Evolutionary conservation across 345 rosid species (phyloP).

Genomic region (thale cress (Arabidopsis thaliana)): DNA sequence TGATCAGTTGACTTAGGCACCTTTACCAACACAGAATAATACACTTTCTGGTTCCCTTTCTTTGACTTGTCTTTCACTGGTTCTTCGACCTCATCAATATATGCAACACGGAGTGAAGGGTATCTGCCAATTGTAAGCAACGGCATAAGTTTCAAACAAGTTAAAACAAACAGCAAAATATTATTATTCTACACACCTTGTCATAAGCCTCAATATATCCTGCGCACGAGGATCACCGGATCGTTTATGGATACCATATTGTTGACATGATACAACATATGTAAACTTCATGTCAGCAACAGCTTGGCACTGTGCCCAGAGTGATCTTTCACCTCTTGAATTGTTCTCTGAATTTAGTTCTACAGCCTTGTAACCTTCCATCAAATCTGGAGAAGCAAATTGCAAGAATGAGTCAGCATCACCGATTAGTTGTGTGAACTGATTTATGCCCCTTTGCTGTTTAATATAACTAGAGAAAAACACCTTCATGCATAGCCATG

Average conservation of each 20-base stretch:
- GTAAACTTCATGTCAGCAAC: conserved; percentile 98
- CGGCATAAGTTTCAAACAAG: conserved; percentile 23
- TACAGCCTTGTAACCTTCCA: conserved; percentile 96
- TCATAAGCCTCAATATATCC: conserved; percentile 91
- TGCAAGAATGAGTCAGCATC: conserved; percentile 36
- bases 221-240: conserved; percentile 85
- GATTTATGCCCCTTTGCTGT: not conserved
- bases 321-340: conserved; percentile 75
- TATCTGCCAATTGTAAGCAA: conserved; percentile 58
- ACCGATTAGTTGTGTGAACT: conserved; percentile 14
- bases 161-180: conserved; percentile 10
- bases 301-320: conserved; percentile 94
- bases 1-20: conserved; percentile 90
- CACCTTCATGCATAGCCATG: conserved; percentile 98
- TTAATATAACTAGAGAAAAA: conserved; percentile 15
- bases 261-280: conserved; percentile 96
- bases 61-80: conserved; percentile 69
- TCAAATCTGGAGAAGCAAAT: conserved; percentile 68
- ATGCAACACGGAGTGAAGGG: conserved; percentile 98
- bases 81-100: conserved; percentile 97
- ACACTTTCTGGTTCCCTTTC: conserved; percentile 72
- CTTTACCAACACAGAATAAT: conserved; percentile 88
- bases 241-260: conserved; percentile 90
- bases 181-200: conserved; percentile 54
- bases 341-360: conserved; percentile 73